Evolutionary conservation across 2,329 filamentous ascomycete species (phyloP).

Genomic region (Penicillium griseofulvum): DNA sequence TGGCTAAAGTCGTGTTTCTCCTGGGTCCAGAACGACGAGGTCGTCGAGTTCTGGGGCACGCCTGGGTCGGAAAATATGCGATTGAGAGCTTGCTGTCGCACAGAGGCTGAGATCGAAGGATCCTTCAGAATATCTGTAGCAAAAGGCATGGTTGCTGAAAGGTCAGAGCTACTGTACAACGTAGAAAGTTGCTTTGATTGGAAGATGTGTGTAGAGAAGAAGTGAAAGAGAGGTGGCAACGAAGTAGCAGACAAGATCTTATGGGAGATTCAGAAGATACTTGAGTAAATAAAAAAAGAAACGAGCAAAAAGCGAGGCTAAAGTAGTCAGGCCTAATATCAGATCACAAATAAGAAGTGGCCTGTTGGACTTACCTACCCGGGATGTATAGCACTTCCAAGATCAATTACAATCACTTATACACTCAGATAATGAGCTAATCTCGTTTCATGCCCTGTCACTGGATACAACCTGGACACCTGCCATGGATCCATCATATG

Average conservation of each 20-base stretch:
- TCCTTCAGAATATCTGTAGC: conserved; percentile 20
- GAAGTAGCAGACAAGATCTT: not conserved
- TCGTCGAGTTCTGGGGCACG: conserved; percentile 28
- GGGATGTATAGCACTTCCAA: not conserved
- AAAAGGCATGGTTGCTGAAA: conserved; percentile 21
- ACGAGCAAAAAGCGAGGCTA: not conserved
- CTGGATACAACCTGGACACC: not conserved
- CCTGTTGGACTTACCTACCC: conserved; percentile 17
- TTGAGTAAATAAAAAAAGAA: not conserved
- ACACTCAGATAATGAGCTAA: not conserved
- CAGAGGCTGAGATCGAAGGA: conserved; percentile 13
- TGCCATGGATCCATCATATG: not conserved
- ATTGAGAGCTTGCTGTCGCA: conserved; percentile 25
- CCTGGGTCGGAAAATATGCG: conserved; percentile 28
- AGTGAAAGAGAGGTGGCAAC: not conserved
- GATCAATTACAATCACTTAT: not conserved
- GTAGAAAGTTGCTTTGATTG: not conserved
- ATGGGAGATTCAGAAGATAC: not conserved
- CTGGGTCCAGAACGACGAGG: conserved; percentile 35
- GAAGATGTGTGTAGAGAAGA: not conserved
- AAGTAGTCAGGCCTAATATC: not conserved
- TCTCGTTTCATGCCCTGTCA: not conserved
- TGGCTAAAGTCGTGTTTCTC: conserved; percentile 24
- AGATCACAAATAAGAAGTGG: conserved; percentile 10
- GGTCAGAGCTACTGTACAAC: not conserved